Conservation (phyloP, 306 rosid genomes). For the Prunus fruticosa region DNA sequence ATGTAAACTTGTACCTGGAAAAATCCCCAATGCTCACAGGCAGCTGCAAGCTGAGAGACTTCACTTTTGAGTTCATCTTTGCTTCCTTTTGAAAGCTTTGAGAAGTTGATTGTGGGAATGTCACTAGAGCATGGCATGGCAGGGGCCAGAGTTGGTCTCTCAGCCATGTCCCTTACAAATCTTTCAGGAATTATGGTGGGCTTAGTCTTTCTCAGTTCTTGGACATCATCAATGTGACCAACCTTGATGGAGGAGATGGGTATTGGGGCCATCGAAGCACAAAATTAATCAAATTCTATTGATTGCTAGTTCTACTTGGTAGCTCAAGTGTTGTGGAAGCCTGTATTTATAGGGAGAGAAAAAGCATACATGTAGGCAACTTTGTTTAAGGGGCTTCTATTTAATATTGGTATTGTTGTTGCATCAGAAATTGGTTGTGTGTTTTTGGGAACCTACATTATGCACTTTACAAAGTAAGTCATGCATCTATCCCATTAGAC, state of each 20-base stretch:
- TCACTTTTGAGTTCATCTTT: conserved; percentile 44
- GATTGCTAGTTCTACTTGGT: conserved; percentile 5
- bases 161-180: conserved; percentile 68
- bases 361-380: conserved; percentile 19
- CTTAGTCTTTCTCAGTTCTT: conserved; percentile 72
- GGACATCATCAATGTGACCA: conserved; percentile 93
- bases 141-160: conserved; percentile 58
- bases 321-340: conserved; percentile 16
- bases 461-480: conserved; percentile 17
- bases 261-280: conserved; percentile 64
- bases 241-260: conserved; percentile 50
- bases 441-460: conserved; percentile 27
- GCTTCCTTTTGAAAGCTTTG: conserved; percentile 52
- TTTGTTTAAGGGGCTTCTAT: not conserved
- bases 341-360: conserved; percentile 54
- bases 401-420: not conserved
- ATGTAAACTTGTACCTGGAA: conserved; percentile 62
- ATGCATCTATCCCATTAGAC: not conserved
- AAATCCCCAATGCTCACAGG: conserved; percentile 91
- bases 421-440: conserved; percentile 10
- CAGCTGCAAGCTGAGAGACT: conserved; percentile 51
- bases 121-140: conserved; percentile 26
- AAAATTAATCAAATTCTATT: conserved; percentile 14
- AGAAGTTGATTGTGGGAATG: conserved; percentile 77
- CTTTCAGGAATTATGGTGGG: conserved; percentile 74